Percentiles rank a stretch among this genome's conserved stretches.
phyloP scores from a whole-genome alignment of 2,329 filamentous ascomycete species.

The Amphichorda felina region DNA sequence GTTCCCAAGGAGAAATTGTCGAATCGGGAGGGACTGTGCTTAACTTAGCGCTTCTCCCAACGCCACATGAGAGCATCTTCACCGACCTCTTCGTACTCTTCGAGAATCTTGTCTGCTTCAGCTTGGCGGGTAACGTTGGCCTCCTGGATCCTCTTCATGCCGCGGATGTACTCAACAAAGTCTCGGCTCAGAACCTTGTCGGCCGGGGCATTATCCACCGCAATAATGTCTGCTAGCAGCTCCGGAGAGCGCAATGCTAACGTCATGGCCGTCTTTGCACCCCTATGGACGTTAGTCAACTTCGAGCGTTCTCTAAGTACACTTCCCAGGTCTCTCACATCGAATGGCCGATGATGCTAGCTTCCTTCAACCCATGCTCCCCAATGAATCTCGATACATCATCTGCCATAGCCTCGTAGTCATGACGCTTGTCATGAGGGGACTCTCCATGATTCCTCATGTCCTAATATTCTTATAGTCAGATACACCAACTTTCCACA shows the following conservation, averaged over 20 bases:
- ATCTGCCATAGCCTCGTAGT: slow-evolving; percentile 71
- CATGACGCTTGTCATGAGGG: slow-evolving; percentile 62
- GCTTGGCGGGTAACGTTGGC: slow-evolving; percentile 54
- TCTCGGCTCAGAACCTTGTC: slow-evolving; percentile 63
- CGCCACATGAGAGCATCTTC: slow-evolving; percentile 2
- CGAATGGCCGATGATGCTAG: slow-evolving; percentile 82
- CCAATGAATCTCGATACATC: slow-evolving; percentile 73
- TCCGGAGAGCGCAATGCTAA: slow-evolving; percentile 62
- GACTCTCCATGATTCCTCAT: slow-evolving; percentile 90
- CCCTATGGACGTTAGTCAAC: slow-evolving; percentile 35
- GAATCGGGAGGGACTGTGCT: slow-evolving; percentile 54
- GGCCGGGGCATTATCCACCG: slow-evolving; percentile 87
- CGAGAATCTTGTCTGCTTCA: slow-evolving; percentile 71
- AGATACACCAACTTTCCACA: not conserved
- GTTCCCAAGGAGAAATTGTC: slow-evolving; percentile 89
- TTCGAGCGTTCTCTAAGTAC: no score
- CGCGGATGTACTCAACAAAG: slow-evolving; percentile 71
- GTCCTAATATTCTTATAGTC: slow-evolving; percentile 43
- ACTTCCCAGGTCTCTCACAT: slow-evolving; percentile 59
- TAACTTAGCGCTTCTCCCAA: no score
- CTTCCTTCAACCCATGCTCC: slow-evolving; percentile 54
- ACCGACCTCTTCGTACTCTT: slow-evolving; percentile 56
- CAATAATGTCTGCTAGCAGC: slow-evolving; percentile 57
- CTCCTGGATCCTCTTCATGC: slow-evolving; percentile 72
- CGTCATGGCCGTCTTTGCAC: slow-evolving; percentile 86